Evolutionary conservation across 352 stramenopile species (phyloP).

Genomic region (Globisporangium nunn): DNA sequence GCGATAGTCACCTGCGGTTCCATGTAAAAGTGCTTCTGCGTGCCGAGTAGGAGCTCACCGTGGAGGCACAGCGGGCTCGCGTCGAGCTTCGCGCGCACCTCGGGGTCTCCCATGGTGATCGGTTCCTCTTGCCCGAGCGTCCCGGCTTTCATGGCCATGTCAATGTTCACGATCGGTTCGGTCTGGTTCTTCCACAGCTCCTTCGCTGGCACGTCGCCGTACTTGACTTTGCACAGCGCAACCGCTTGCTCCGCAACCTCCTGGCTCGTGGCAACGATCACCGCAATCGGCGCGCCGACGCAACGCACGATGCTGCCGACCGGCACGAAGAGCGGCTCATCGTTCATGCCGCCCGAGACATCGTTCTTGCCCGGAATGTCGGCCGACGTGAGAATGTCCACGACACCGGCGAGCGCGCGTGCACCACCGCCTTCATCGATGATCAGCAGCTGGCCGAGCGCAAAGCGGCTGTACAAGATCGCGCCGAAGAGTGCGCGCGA

Average conservation of each 20-base stretch:
- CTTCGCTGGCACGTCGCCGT: slow-evolving; percentile 16
- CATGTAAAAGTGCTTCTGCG: slow-evolving; percentile 96
- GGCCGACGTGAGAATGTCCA: slow-evolving; percentile 75
- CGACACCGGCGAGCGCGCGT: slow-evolving; percentile 88
- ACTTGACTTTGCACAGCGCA: slow-evolving; percentile 51
- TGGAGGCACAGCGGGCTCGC: slow-evolving; percentile 90
- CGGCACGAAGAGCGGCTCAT: slow-evolving; percentile 38
- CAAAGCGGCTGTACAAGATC: slow-evolving; percentile 73
- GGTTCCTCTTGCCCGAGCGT: slow-evolving; percentile 62
- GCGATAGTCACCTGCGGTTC: slow-evolving; percentile 85
- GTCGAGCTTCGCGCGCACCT: slow-evolving; percentile 64
- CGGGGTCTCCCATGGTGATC: slow-evolving; percentile 68
- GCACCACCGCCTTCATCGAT: slow-evolving; percentile 91
- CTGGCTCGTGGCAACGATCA: slow-evolving; percentile 32
- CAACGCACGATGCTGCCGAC: slow-evolving; percentile 30
- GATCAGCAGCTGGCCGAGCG: slow-evolving; percentile 87
- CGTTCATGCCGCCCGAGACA: slow-evolving; percentile 59
- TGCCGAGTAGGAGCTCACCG: slow-evolving; percentile 84
- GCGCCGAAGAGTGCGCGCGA: slow-evolving; percentile 78
- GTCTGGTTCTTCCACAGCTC: slow-evolving; percentile 24
- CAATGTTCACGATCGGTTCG: slow-evolving; percentile 29
- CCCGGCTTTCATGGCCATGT: slow-evolving; percentile 20
- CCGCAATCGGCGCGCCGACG: slow-evolving; percentile 26
- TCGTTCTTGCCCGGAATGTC: slow-evolving; percentile 81
- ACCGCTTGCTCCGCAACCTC: slow-evolving; percentile 83